Conservation (phyloP, 441 rosid species). For the Monsonia emarginata region DNA sequence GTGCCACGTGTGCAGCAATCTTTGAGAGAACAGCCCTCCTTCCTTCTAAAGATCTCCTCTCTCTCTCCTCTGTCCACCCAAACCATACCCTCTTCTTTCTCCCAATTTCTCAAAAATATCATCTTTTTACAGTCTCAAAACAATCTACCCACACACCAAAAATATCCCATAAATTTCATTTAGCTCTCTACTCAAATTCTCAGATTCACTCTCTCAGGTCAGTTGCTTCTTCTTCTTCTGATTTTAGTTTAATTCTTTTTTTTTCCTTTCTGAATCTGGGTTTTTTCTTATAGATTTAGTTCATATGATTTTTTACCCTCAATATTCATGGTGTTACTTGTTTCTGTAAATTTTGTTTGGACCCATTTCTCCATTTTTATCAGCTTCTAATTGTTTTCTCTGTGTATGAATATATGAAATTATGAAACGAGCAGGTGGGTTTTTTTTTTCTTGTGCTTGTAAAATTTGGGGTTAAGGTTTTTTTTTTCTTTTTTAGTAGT, state of each 20-base stretch:
- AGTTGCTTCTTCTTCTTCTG: no score
- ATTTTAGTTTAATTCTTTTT: no score
- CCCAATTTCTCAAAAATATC: background rate
- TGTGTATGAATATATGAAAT: background rate
- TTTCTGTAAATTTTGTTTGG: background rate
- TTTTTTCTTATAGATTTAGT: no score
- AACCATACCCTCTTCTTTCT: background rate
- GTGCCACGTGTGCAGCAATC: conserved; percentile 62
- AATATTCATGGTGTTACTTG: background rate
- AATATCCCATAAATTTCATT: background rate
- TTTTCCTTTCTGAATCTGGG: conserved; percentile 5
- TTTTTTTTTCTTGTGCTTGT: background rate
- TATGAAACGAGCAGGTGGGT: background rate
- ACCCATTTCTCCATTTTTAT: background rate
- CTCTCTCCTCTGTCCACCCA: conserved; percentile 14
- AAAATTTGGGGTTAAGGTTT: background rate
- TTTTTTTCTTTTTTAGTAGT: background rate
- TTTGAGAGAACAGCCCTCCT: conserved; percentile 23
- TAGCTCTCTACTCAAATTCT: no score
- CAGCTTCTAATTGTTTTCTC: background rate
- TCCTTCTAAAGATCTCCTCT: conserved; percentile 51
- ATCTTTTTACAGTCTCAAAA: conserved; percentile 1
- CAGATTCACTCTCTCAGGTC: no score
- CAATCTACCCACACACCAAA: background rate
- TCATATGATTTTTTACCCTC: background rate